phyloP scores from a whole-genome alignment of 2,329 filamentous ascomycete species.

The Dactylellina parvicollis region DNA sequence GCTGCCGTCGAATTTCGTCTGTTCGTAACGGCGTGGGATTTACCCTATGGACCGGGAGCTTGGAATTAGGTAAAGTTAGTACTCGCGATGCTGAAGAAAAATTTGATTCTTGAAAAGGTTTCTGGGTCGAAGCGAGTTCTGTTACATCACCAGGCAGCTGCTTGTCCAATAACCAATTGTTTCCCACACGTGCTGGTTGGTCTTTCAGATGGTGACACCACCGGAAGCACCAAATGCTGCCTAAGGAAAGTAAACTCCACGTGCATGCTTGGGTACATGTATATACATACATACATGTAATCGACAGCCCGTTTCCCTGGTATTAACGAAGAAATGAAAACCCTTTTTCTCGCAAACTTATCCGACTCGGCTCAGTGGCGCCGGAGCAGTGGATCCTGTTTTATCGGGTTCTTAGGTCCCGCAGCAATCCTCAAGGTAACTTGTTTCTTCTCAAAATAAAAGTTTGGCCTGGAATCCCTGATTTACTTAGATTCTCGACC shows the following conservation, averaged over 20 bases:
- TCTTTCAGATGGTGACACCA: slow-evolving; percentile 7
- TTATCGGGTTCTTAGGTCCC: neutral
- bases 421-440: slow-evolving; percentile 6
- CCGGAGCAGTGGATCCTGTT: slow-evolving; percentile 11
- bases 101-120: neutral
- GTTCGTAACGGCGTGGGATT: slow-evolving; percentile 21
- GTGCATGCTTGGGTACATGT: slow-evolving; percentile 26
- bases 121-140: slow-evolving; percentile 8
- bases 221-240: slow-evolving; percentile 12
- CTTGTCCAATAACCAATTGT: slow-evolving; percentile 32
- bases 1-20: neutral
- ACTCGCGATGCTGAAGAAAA: neutral
- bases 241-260: slow-evolving; percentile 26
- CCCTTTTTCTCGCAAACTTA: slow-evolving; percentile 16
- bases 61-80: slow-evolving; percentile 47
- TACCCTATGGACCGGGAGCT: slow-evolving; percentile 19
- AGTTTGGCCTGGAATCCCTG: neutral
- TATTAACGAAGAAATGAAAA: slow-evolving; percentile 17
- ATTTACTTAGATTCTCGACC: neutral
- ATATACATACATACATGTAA: neutral
- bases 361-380: slow-evolving; percentile 24
- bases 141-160: slow-evolving; percentile 50
- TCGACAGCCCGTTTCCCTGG: neutral
- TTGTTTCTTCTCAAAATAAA: slow-evolving; percentile 2
- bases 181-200: slow-evolving; percentile 30